Evolutionary conservation across 208 protist genomes (phyloP).

Genomic region (Leptomonas seymouri): DNA sequence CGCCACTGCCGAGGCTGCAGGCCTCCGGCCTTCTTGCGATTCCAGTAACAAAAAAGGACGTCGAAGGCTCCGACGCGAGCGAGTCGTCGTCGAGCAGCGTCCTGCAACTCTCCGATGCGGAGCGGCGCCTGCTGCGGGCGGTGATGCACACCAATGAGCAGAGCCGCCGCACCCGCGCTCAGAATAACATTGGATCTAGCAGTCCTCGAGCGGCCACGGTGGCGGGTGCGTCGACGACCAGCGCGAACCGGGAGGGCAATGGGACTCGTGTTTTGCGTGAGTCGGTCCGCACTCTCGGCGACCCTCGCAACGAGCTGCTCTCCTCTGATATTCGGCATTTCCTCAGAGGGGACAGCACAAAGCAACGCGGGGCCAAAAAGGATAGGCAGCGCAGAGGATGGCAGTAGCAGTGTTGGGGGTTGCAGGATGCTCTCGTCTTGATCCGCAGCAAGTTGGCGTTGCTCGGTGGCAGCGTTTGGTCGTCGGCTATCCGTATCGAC

Average conservation of each 20-base stretch:
- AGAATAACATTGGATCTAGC: neutral
- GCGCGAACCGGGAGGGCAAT: neutral
- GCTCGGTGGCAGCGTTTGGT: too few relatives aligned
- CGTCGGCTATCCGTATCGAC: too few relatives aligned
- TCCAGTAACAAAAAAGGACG: neutral
- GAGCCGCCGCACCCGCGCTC: neutral
- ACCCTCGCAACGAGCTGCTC: constrained; percentile 4
- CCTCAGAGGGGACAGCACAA: neutral
- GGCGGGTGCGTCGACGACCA: neutral
- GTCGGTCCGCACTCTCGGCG: neutral
- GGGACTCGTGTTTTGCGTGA: neutral
- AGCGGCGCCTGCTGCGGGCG: constrained; percentile 36
- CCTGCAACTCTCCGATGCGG: constrained; percentile 17
- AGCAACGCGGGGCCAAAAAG: neutral
- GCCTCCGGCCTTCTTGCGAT: neutral
- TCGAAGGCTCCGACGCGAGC: neutral
- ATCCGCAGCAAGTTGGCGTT: too few relatives aligned
- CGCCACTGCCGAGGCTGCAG: neutral
- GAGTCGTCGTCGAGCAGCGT: constrained; percentile 12
- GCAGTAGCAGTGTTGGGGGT: too few relatives aligned
- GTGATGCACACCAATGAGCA: constrained; percentile 21
- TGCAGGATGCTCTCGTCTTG: too few relatives aligned
- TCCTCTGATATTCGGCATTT: constrained; percentile 11
- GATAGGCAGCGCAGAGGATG: too few relatives aligned
- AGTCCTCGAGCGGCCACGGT: neutral